Evolutionary conservation across 306 rosid genomes (phyloP).

Genomic region (Pyrus pyrifolia): DNA sequence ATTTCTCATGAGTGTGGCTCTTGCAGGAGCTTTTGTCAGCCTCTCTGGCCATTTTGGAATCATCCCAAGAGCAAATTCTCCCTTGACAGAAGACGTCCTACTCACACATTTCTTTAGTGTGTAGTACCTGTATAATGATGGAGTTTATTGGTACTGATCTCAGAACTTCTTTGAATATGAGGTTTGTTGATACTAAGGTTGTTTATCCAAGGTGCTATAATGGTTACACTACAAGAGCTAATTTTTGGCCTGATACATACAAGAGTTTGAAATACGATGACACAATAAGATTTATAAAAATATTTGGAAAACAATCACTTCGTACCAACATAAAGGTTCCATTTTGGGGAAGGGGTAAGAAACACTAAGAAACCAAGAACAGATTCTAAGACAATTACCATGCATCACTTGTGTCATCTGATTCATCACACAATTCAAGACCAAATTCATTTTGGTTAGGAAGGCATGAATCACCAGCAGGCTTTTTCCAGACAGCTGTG

Average conservation of each 20-base stretch:
- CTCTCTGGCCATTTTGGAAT: slow-evolving; percentile 93
- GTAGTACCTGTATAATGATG: slow-evolving; percentile 61
- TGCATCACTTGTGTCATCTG: slow-evolving; percentile 71
- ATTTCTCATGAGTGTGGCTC: slow-evolving; percentile 58
- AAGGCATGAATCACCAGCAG: slow-evolving; percentile 58
- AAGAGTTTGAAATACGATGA: background rate
- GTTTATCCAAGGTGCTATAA: background rate
- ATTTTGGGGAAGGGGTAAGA: background rate
- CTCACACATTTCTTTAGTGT: slow-evolving; percentile 74
- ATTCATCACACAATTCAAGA: slow-evolving; percentile 61
- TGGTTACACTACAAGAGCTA: background rate
- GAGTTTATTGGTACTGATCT: slow-evolving; percentile 12
- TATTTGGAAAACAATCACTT: background rate
- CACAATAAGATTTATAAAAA: background rate
- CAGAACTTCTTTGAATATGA: slow-evolving; percentile 11
- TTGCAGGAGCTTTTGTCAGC: slow-evolving; percentile 55
- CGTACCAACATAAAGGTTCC: background rate
- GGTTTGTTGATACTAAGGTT: background rate
- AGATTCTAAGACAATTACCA: slow-evolving; percentile 49
- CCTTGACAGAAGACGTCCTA: slow-evolving; percentile 54
- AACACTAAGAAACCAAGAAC: background rate
- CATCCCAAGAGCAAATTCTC: slow-evolving; percentile 60
- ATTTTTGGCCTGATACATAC: background rate
- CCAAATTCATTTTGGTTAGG: slow-evolving; percentile 90
- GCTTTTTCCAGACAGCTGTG: slow-evolving; percentile 94